These are phyloP conservation scores for Aegle marmelos DNA, from an alignment of 345 rosid genomes.

Conservation along the genomic window DNA sequence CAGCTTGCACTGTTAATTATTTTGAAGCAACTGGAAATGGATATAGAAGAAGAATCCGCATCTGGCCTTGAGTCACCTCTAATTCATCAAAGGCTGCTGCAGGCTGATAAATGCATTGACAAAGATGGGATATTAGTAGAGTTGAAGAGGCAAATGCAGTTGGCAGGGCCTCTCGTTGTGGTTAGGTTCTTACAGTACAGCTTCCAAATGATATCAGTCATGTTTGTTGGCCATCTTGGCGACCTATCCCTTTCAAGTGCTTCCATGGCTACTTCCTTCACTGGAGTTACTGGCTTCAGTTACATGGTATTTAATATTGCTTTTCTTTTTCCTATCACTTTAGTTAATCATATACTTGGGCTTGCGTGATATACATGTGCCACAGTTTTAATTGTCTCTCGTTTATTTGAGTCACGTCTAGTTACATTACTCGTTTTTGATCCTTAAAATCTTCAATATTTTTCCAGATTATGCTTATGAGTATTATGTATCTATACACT, in stretches of 20 bases:
- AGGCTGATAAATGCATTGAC: not conserved
- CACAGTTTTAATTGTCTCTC: no score
- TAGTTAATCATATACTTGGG: not conserved
- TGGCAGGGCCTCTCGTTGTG: constrained; percentile 35
- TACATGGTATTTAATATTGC: constrained; percentile 22
- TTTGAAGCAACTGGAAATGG: constrained; percentile 12
- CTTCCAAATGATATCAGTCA: constrained; percentile 33
- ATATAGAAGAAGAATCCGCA: not conserved
- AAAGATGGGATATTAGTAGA: constrained; percentile 19
- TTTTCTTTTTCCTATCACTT: not conserved
- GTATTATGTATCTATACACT: no score
- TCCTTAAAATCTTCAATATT: no score
- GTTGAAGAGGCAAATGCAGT: constrained; percentile 28
- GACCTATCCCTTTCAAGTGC: constrained; percentile 36
- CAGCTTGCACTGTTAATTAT: no score
- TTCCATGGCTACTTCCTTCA: constrained; percentile 46
- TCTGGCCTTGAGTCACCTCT: constrained; percentile 5
- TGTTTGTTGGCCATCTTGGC: constrained; percentile 39
- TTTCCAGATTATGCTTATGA: no score
- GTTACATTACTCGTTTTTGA: no score
- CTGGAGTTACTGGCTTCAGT: constrained; percentile 39
- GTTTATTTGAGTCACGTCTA: no score
- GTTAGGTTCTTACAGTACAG: constrained; percentile 31
- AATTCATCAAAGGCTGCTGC: not conserved
- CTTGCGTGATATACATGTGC: no score